A percentile compares a stretch with the other conserved stretches of the same genome.
These are phyloP conservation scores for Cylindrotheca closterium DNA, from an alignment of 108 stramenopile species.

Conservation along the genomic window DNA sequence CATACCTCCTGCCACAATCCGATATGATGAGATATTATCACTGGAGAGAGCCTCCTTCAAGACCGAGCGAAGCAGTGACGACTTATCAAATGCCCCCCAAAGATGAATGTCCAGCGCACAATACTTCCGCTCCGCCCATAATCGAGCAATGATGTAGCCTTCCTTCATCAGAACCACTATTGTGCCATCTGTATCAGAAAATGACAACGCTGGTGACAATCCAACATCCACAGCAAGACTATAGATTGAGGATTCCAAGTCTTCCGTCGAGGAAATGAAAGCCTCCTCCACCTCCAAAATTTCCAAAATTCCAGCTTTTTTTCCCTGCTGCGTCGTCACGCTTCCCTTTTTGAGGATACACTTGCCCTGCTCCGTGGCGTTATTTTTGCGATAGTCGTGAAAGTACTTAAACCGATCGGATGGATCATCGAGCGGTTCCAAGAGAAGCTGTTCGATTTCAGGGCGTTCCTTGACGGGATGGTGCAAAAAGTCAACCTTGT, in stretches of 20 bases:
- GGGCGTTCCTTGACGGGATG: conserved; percentile 19
- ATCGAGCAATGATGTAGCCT: conserved; percentile 63
- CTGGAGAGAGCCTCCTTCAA: conserved; percentile 31
- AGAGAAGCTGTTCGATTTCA: conserved; percentile 14
- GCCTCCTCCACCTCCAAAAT: conserved; percentile 65
- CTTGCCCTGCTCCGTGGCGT: neutral
- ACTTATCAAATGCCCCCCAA: conserved; percentile 47
- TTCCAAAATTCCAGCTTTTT: conserved; percentile 41
- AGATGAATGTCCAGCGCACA: conserved; percentile 58
- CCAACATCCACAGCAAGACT: neutral
- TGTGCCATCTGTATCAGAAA: conserved; percentile 16
- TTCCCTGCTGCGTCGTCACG: conserved; percentile 41
- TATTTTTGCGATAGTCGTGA: conserved; percentile 13
- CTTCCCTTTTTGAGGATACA: conserved; percentile 11
- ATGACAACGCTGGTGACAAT: neutral
- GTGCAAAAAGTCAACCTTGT: conserved; percentile 35
- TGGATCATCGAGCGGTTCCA: conserved; percentile 3
- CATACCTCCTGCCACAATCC: conserved; percentile 82
- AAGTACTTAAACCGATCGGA: conserved; percentile 7
- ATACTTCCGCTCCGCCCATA: conserved; percentile 52
- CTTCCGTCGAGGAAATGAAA: conserved; percentile 9
- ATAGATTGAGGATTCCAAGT: neutral
- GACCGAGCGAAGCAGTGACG: conserved; percentile 18
- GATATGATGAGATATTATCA: conserved; percentile 41
- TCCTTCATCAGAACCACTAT: conserved; percentile 34